phyloP scores from a whole-genome alignment of 768 basidiomycete genomes.

The Kwoniella mangroviensis region DNA sequence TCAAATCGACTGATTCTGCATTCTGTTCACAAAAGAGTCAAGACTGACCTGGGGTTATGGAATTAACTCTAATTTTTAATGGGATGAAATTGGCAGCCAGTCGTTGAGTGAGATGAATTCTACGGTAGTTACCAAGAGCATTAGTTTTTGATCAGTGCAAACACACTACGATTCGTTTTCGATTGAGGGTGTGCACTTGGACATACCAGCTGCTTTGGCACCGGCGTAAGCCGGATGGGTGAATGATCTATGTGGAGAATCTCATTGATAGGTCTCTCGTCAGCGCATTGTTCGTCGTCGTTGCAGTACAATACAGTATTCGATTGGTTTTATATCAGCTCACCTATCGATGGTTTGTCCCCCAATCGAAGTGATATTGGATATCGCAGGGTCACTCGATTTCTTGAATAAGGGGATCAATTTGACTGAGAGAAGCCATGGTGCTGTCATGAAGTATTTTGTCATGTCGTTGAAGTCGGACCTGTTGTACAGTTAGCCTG shows the following conservation, averaged over 20 bases:
- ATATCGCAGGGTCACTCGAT: slow-evolving; percentile 36
- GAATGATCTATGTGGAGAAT: no score
- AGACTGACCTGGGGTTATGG: slow-evolving; percentile 39
- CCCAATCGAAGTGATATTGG: slow-evolving; percentile 45
- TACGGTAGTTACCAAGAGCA: slow-evolving; percentile 23
- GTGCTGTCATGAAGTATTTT: slow-evolving; percentile 43
- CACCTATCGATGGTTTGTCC: slow-evolving; percentile 31
- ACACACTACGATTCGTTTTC: not conserved
- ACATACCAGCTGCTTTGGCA: slow-evolving; percentile 45
- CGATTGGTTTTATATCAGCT: not conserved
- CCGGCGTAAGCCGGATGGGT: slow-evolving; percentile 40
- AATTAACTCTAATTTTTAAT: slow-evolving; percentile 52
- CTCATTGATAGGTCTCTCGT: slow-evolving; percentile 23
- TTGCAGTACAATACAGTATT: no score
- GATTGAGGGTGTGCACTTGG: not conserved
- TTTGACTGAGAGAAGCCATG: slow-evolving; percentile 48
- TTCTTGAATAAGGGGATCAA: slow-evolving; percentile 45
- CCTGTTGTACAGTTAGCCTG: slow-evolving; percentile 3
- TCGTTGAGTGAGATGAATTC: slow-evolving; percentile 38
- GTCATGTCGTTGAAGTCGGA: slow-evolving; percentile 39
- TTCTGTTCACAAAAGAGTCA: no score
- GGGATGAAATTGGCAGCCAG: slow-evolving; percentile 40
- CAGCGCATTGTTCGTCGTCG: slow-evolving; percentile 7
- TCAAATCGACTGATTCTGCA: no score
- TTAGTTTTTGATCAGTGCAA: not conserved